Percentiles rank a stretch among this genome's conserved stretches.
Conservation (phyloP, 768 basidiomycete genomes). For the Rhizopogon sp. region DNA sequence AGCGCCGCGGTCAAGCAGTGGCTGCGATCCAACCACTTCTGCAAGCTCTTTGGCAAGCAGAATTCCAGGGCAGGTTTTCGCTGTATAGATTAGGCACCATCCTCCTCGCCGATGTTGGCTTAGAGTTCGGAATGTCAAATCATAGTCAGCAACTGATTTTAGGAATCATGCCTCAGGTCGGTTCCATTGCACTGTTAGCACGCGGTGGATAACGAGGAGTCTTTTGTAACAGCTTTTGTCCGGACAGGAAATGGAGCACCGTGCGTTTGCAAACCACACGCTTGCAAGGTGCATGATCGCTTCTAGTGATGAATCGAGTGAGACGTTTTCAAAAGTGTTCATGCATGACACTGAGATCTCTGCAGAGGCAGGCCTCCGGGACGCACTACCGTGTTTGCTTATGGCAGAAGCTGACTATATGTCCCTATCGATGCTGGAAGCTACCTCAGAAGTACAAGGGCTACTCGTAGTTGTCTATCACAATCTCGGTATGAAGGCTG, state of each 20-base stretch:
- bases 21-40: slow-evolving; percentile 62
- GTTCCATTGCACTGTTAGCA: slow-evolving; percentile 6
- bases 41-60: slow-evolving; percentile 72
- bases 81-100: slow-evolving; percentile 66
- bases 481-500: slow-evolving; percentile 50
- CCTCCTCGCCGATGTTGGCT: slow-evolving; percentile 70
- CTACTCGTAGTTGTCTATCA: slow-evolving; percentile 66
- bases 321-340: slow-evolving; percentile 10
- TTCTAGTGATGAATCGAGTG: slow-evolving; percentile 44
- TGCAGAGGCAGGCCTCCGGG: slow-evolving; percentile 35
- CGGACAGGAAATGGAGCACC: slow-evolving; percentile 71
- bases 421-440: slow-evolving; percentile 50
- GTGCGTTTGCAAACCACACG: slow-evolving; percentile 70
- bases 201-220: not conserved
- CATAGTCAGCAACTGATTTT: slow-evolving; percentile 61
- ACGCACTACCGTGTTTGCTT: slow-evolving; percentile 57
- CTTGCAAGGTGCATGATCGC: slow-evolving; percentile 73
- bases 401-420: slow-evolving; percentile 65
- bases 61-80: slow-evolving; percentile 66
- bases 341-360: not conserved
- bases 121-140: slow-evolving; percentile 74
- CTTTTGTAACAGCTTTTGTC: slow-evolving; percentile 48
- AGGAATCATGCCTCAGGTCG: slow-evolving; percentile 79
- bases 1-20: slow-evolving; percentile 65
- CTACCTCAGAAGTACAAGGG: slow-evolving; percentile 68